These are phyloP conservation scores for Vishniacozyma victoriae DNA, from an alignment of 768 basidiomycete species.

Conservation along the genomic window DNA sequence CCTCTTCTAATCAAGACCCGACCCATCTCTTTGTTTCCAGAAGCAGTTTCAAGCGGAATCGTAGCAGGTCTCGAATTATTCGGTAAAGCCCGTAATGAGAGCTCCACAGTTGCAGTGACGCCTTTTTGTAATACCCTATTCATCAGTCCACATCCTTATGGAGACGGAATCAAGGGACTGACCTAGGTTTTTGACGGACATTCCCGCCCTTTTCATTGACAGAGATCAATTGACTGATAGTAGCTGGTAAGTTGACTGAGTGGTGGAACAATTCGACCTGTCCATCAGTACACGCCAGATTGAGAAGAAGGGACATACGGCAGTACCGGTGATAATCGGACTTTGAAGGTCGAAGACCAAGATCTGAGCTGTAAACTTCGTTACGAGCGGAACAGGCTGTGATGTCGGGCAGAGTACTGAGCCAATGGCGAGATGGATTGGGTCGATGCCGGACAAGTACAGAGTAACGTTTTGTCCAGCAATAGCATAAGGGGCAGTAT, in stretches of 20 bases:
- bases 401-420: conserved; percentile 75
- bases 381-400: conserved; percentile 68
- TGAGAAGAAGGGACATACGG: conserved; percentile 52
- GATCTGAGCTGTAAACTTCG: conserved; percentile 74
- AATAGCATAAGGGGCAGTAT: conserved; percentile 73
- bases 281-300: background rate
- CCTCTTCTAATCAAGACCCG: conserved; percentile 75
- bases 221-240: conserved; percentile 70
- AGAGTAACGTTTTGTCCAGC: conserved; percentile 86
- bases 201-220: conserved; percentile 75
- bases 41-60: conserved; percentile 81
- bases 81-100: conserved; percentile 61
- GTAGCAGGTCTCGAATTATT: conserved; percentile 53
- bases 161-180: conserved; percentile 29
- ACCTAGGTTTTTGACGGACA: conserved; percentile 76
- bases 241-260: conserved; percentile 84
- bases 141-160: background rate
- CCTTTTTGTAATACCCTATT: conserved; percentile 77
- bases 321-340: conserved; percentile 80
- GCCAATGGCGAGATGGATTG: conserved; percentile 77
- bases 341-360: conserved; percentile 88
- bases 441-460: conserved; percentile 75
- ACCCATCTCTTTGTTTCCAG: conserved; percentile 92
- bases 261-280: conserved; percentile 94
- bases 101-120: conserved; percentile 75